A percentile compares a stretch with the other conserved stretches of the same genome.
These are phyloP conservation scores for Penicillium coffeae DNA, from an alignment of 495 filamentous ascomycete genomes.

Conservation along the genomic window DNA sequence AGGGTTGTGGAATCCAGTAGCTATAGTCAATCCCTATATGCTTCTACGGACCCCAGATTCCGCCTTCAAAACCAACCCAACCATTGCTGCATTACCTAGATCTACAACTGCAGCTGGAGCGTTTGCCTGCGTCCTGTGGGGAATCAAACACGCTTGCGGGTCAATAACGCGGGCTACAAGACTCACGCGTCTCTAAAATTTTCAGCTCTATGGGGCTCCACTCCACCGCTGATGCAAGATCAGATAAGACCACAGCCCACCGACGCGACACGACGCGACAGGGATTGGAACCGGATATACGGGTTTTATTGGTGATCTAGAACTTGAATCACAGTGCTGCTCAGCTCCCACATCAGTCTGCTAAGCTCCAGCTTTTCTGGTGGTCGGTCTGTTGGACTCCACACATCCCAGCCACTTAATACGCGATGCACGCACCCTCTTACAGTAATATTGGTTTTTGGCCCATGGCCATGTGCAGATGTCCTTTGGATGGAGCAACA, in stretches of 20 bases:
- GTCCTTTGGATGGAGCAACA: neutral
- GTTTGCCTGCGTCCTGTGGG: neutral
- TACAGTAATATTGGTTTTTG: neutral
- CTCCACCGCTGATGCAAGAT: conserved; percentile 18
- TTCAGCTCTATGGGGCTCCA: conserved; percentile 14
- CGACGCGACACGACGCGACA: conserved; percentile 21
- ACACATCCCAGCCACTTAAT: neutral
- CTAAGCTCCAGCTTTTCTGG: neutral
- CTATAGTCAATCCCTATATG: neutral
- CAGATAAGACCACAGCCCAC: conserved; percentile 21
- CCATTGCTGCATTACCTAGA: neutral
- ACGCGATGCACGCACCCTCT: neutral
- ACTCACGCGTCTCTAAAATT: conserved; percentile 9
- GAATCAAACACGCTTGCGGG: conserved; percentile 2
- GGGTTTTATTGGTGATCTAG: conserved; percentile 21
- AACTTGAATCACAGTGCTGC: neutral
- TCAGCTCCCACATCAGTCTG: neutral
- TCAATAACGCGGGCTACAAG: conserved; percentile 12
- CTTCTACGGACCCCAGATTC: neutral
- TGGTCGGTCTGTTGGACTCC: neutral
- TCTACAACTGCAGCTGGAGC: neutral
- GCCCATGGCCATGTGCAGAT: neutral
- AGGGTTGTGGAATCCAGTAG: neutral
- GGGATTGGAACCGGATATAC: conserved; percentile 23
- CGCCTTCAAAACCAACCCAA: neutral